These are phyloP conservation scores for Lycium barbarum DNA, from an alignment of 257 asterid genomes.

Conservation along the genomic window DNA sequence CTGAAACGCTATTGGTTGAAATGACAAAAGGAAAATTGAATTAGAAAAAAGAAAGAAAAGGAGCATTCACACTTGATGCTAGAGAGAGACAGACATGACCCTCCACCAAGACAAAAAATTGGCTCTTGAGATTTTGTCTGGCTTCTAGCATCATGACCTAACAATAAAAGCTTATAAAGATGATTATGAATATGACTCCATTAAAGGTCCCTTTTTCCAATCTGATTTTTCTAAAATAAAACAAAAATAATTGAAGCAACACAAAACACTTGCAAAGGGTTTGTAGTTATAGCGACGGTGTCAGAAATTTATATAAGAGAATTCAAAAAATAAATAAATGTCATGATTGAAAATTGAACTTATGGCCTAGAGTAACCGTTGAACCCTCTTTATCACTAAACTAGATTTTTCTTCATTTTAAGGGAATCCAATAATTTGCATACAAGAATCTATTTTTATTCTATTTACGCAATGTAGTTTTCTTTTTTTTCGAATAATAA, in stretches of 20 bases:
- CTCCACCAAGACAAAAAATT: neutral
- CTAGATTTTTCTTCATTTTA: too few species aligned
- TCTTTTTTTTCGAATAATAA: too few species aligned
- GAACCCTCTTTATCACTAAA: too few species aligned
- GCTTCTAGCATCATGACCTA: neutral
- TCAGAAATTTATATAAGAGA: too few species aligned
- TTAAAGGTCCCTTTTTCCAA: neutral
- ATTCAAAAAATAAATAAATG: too few species aligned
- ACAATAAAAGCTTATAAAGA: slow-evolving; percentile 1
- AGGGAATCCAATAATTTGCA: too few species aligned
- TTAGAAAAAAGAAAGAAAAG: neutral
- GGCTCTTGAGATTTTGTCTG: slow-evolving; percentile 18
- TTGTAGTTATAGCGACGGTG: too few species aligned
- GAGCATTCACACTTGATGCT: slow-evolving; percentile 23
- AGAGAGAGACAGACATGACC: slow-evolving; percentile 1
- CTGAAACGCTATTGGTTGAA: neutral
- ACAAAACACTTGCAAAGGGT: neutral
- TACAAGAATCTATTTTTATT: too few species aligned
- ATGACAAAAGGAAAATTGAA: slow-evolving; percentile 16
- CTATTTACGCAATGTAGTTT: too few species aligned
- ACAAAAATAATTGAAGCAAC: neutral
- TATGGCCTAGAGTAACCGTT: too few species aligned
- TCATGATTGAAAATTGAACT: neutral
- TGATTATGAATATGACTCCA: neutral
- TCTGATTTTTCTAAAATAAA: neutral